phyloP scores from a whole-genome alignment of 2,329 filamentous ascomycete species.

The Claviceps monticola region DNA sequence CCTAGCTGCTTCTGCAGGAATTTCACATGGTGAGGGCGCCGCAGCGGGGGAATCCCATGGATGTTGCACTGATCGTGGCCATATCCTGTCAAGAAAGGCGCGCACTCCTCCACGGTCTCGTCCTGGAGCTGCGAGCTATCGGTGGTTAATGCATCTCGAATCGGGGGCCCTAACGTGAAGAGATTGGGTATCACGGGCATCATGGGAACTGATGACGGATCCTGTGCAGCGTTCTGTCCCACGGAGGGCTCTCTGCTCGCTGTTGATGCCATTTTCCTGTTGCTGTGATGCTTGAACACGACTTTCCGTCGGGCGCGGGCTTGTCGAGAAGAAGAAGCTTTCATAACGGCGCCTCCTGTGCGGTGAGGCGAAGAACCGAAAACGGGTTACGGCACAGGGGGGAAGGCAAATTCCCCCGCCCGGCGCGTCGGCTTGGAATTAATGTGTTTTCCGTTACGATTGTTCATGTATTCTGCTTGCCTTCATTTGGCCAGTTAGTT shows the following conservation, averaged over 20 bases:
- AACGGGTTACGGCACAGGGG: background rate
- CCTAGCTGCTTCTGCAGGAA: slow-evolving; percentile 48
- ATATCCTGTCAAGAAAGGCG: slow-evolving; percentile 50
- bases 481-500: background rate
- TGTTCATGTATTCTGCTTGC: background rate
- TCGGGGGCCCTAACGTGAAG: slow-evolving; percentile 43
- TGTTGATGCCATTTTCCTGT: slow-evolving; percentile 5
- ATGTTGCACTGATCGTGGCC: slow-evolving; percentile 46
- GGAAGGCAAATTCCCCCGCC: background rate
- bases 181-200: slow-evolving; percentile 39
- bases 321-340: slow-evolving; percentile 2
- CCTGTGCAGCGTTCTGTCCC: slow-evolving; percentile 8
- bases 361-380: background rate
- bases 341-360: slow-evolving; percentile 4
- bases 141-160: slow-evolving; percentile 54
- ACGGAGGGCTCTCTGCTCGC: background rate
- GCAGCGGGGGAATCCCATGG: slow-evolving; percentile 62
- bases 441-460: slow-evolving; percentile 1
- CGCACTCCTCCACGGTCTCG: slow-evolving; percentile 51
- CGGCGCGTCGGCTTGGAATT: background rate
- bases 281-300: slow-evolving; percentile 5
- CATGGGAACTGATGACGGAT: slow-evolving; percentile 4
- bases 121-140: slow-evolving; percentile 55
- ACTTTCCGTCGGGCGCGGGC: slow-evolving; percentile 4
- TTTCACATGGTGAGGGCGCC: slow-evolving; percentile 43